A percentile compares a stretch with the other conserved stretches of the same genome.
phyloP scores from a whole-genome alignment of 768 basidiomycete species.

The Trametes elegans region DNA sequence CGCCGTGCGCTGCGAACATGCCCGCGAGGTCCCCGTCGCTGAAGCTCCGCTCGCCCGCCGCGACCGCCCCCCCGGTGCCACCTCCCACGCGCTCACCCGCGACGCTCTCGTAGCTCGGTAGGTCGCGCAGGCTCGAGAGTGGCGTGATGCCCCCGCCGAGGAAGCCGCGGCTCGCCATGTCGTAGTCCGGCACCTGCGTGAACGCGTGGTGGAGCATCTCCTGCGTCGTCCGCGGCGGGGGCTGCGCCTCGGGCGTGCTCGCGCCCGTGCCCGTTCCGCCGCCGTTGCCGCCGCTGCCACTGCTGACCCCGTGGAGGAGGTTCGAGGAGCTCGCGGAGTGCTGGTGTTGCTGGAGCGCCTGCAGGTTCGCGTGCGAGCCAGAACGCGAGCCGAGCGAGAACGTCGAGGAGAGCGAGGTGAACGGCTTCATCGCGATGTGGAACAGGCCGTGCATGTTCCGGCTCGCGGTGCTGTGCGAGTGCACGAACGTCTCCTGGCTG shows the following conservation, averaged over 20 bases:
- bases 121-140: conserved; percentile 64
- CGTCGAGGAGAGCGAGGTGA: conserved; percentile 45
- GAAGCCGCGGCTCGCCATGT: conserved; percentile 81
- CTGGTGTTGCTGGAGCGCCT: conserved; percentile 17
- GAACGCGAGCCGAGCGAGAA: conserved; percentile 41
- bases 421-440: conserved; percentile 62
- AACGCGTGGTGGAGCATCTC: conserved; percentile 58
- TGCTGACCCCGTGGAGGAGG: conserved; percentile 5
- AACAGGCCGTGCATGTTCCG: conserved; percentile 52
- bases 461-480: conserved; percentile 46
- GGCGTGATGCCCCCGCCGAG: conserved; percentile 88
- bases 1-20: conserved; percentile 20
- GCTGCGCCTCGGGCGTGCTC: conserved; percentile 6
- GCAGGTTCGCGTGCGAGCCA: conserved; percentile 33
- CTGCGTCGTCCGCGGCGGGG: conserved; percentile 29
- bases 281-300: background rate
- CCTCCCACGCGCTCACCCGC: conserved; percentile 19
- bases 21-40: conserved; percentile 25
- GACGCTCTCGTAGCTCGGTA: conserved; percentile 85
- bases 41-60: conserved; percentile 22
- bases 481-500: conserved; percentile 49
- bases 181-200: conserved; percentile 84
- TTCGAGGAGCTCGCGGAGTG: background rate
- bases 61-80: conserved; percentile 1
- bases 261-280: background rate